These are phyloP conservation scores for Suillus brevipes DNA, from an alignment of 768 basidiomycete species.

Conservation along the genomic window DNA sequence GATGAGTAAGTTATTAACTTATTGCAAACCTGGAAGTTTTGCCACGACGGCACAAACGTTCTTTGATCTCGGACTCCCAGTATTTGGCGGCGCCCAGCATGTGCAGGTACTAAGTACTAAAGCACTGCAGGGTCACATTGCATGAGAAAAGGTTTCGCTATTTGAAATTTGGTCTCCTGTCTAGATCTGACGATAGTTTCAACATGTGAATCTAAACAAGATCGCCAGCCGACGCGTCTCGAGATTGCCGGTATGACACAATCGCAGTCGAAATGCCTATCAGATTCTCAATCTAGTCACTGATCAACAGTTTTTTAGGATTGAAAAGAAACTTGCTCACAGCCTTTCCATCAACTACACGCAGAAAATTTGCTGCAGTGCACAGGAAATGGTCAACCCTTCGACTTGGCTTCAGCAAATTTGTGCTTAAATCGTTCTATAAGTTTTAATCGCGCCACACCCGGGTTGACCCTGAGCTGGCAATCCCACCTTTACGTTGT, in stretches of 20 bases:
- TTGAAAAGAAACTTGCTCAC: not conserved
- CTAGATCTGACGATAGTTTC: constrained; percentile 18
- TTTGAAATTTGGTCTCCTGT: constrained; percentile 29
- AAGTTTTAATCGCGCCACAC: not conserved
- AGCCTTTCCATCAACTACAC: not conserved
- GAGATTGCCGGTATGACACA: not conserved
- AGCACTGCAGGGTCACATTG: not conserved
- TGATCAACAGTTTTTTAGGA: not conserved
- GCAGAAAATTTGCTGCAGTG: not conserved
- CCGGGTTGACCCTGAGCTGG: not conserved
- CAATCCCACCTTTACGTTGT: not conserved
- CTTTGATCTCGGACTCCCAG: not conserved
- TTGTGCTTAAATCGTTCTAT: not conserved
- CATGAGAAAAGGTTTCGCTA: constrained; percentile 22
- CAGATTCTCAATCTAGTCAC: not conserved
- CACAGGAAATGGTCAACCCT: not conserved
- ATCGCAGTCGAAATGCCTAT: not conserved
- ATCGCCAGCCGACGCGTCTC: constrained; percentile 1
- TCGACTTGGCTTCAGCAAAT: not conserved
- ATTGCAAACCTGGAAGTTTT: not conserved
- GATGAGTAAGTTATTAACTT: too few relatives aligned
- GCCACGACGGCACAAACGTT: not conserved
- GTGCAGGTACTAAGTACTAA: not conserved
- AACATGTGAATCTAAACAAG: constrained; percentile 13
- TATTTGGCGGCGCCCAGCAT: not conserved